phyloP scores from a whole-genome alignment of 805 yeast species.

The Candida vartiovaarae region DNA sequence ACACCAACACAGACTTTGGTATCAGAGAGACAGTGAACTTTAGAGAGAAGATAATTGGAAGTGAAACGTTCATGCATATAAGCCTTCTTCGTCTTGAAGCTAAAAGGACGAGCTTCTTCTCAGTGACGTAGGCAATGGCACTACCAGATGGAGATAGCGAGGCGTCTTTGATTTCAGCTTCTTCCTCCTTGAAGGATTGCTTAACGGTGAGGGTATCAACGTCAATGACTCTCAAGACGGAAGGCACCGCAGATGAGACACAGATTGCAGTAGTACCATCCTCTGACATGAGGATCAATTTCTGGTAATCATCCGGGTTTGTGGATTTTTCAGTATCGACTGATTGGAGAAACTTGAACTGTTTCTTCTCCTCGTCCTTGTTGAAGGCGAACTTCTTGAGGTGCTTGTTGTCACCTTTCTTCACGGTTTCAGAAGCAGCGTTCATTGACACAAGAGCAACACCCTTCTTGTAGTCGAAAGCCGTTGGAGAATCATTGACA shows the following conservation, averaged over 20 bases:
- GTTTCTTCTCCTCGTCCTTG: constrained; percentile 36
- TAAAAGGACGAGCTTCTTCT: constrained; percentile 31
- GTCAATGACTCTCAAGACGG: constrained; percentile 54
- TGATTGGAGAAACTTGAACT: constrained; percentile 50
- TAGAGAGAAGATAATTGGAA: constrained; percentile 27
- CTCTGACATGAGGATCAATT: constrained; percentile 48
- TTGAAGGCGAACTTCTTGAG: constrained; percentile 48
- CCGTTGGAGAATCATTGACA: constrained; percentile 84
- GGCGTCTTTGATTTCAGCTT: constrained; percentile 54
- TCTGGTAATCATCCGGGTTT: constrained; percentile 48
- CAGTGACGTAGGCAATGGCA: constrained; percentile 56
- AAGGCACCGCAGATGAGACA: constrained; percentile 56
- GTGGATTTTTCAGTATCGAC: constrained; percentile 46
- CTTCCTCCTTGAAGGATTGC: constrained; percentile 43
- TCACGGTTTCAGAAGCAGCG: constrained; percentile 52
- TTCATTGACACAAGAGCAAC: constrained; percentile 70
- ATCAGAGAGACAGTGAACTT: constrained; percentile 35
- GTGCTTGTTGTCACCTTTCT: constrained; percentile 60
- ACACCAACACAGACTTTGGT: constrained; percentile 36
- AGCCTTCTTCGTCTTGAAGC: constrained; percentile 8
- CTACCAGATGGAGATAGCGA: constrained; percentile 63
- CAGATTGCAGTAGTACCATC: constrained; percentile 61
- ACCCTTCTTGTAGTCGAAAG: constrained; percentile 48
- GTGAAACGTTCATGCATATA: constrained; percentile 15
- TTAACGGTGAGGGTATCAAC: constrained; percentile 46